phyloP scores from a whole-genome alignment of 495 filamentous ascomycete species.

The Penicillium pancosmium region DNA sequence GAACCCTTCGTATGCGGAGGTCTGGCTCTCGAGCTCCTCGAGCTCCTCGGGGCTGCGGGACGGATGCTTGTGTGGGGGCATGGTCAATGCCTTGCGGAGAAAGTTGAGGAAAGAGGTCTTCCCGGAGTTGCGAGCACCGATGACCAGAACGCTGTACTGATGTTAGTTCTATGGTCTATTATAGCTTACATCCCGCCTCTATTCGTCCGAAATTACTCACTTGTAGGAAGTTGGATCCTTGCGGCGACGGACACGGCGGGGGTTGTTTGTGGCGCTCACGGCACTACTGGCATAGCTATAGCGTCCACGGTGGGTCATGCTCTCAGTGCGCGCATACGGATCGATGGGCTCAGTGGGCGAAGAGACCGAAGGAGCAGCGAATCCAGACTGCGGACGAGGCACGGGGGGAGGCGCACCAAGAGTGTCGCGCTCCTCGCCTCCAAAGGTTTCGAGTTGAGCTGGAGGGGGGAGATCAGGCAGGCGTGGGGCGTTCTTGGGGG shows the following conservation, averaged over 20 bases:
- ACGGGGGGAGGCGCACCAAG: constrained; percentile 11
- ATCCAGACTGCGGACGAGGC: constrained; percentile 26
- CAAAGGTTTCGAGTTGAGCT: constrained; percentile 69
- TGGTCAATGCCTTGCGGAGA: constrained; percentile 78
- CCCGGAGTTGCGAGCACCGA: constrained; percentile 85
- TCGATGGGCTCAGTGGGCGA: constrained; percentile 59
- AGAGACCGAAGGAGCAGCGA: constrained; percentile 17
- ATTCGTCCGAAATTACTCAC: constrained; percentile 57
- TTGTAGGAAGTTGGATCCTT: constrained; percentile 99
- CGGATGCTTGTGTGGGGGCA: constrained; percentile 73
- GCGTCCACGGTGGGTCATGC: constrained; percentile 95
- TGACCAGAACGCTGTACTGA: constrained; percentile 75
- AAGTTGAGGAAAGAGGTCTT: constrained; percentile 98
- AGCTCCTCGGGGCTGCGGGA: constrained; percentile 55
- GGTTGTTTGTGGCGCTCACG: constrained; percentile 90
- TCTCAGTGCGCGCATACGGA: constrained; percentile 81
- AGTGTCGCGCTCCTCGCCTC: constrained; percentile 61
- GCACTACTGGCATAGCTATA: constrained; percentile 97
- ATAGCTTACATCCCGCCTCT: not conserved
- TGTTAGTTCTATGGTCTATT: not conserved
- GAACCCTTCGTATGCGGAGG: constrained; percentile 65
- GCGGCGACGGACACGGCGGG: constrained; percentile 85
- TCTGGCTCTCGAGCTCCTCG: constrained; percentile 43
- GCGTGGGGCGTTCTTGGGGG: constrained; percentile 73
- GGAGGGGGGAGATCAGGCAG: constrained; percentile 75